Base-by-base conservation (phyloP, 1,284 basidiomycete genomes). In the Puccinia polysora region DNA sequence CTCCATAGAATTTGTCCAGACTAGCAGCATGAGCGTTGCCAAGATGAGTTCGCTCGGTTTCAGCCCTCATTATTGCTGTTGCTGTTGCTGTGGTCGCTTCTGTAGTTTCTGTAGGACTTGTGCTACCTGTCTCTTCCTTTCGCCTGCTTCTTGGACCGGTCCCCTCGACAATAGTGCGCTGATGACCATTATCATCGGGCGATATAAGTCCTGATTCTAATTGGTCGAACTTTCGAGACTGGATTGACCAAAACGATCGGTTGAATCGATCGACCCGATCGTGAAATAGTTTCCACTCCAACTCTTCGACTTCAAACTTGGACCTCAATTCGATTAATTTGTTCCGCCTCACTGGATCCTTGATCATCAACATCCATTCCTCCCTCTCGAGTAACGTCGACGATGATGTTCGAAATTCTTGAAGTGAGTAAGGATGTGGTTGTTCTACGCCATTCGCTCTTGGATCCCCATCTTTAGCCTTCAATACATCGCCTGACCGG, bases 351-450 rank as follows among this genome's bases (percentile, higher is more conserved):
- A 73, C 18, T 30, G 60, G 7, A n/a, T n/a, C n/a, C n/a, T n/a
- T n/a, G n/a, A n/a, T n/a, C n/a, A n/a, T n/a, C n/a, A n/a, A n/a
- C n/a, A n/a, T n/a, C n/a, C n/a, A n/a, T n/a, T n/a, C n/a, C n/a
- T n/a, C n/a, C n/a, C n/a, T n/a, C n/a, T n/a, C 0, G 43, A 60
- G 20, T 25, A 68, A 15, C 73, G 73, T 15, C 28, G 60, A 7
- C 50, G 73, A 34, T 18, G 65, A 52, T 8, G 73, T 12, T 38
- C 40, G 71, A 67, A 78, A 78, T 56, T 78, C 77, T 36, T 75
- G 59, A 53, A 77, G 74, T 14, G 76, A 77, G 74, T 78, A 78
- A 2, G 77, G 77, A 65, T 78, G 77, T 5, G 73, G 62, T 18
- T 58, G 65, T 8, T n/a, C n/a, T n/a, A n/a, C n/a, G n/a, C n/a